Evolutionary conservation across 1,284 basidiomycete species (phyloP).

Genomic region (Sporisorium graminicola): DNA sequence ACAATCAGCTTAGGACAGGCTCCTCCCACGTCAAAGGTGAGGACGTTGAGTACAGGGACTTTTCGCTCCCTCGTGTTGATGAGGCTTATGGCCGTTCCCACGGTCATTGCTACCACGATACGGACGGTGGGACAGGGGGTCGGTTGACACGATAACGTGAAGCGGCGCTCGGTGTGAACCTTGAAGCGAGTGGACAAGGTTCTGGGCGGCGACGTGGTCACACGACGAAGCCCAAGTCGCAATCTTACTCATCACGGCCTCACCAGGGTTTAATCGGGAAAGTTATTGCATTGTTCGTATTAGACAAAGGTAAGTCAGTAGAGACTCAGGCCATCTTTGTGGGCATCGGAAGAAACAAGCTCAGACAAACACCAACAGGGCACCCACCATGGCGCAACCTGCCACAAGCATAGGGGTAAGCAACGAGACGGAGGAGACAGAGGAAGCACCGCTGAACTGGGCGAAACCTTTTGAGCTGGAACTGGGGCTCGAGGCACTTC

Average conservation of each 20-base stretch:
- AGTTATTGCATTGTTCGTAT: slow-evolving; percentile 1
- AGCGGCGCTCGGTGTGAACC: not conserved
- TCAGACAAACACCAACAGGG: not conserved
- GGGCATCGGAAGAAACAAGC: too few relatives aligned
- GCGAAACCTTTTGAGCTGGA: not conserved
- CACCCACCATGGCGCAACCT: not conserved
- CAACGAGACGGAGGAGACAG: not conserved
- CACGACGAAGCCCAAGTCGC: not conserved
- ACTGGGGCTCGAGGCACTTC: not conserved
- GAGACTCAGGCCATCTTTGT: too few relatives aligned
- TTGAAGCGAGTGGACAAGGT: too few relatives aligned
- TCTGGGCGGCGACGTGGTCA: too few relatives aligned
- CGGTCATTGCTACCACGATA: not conserved
- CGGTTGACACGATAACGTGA: not conserved
- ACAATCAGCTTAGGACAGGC: not conserved
- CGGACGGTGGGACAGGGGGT: not conserved
- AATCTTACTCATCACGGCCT: not conserved
- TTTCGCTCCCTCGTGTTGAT: too few relatives aligned
- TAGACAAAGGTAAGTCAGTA: not conserved
- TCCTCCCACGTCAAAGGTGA: too few relatives aligned
- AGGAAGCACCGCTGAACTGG: not conserved
- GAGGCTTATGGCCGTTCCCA: not conserved
- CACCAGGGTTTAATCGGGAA: not conserved
- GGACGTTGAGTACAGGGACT: too few relatives aligned
- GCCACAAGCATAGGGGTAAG: slow-evolving; percentile 2